Evolutionary conservation across 1,284 basidiomycete species (phyloP).

Genomic region (Inonotus hispidus): DNA sequence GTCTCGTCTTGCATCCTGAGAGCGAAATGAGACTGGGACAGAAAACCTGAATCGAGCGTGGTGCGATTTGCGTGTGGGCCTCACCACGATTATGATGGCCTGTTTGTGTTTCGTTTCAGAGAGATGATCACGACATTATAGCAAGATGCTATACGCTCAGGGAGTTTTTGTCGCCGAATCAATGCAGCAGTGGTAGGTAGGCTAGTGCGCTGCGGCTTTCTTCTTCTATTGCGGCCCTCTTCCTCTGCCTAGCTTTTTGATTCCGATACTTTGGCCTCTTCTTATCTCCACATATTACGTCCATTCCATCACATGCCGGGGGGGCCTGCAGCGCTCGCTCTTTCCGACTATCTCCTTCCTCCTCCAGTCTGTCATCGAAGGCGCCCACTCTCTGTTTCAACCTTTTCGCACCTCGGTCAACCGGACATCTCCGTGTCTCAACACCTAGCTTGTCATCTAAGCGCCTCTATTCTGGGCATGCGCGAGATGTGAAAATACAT

Average conservation of each 20-base stretch:
- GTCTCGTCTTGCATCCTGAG: background rate
- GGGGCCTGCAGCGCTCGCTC: constrained; percentile 8
- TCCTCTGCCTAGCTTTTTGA: background rate
- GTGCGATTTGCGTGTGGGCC: constrained; percentile 4
- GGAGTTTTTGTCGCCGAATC: background rate
- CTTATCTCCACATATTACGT: constrained; percentile 19
- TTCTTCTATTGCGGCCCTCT: constrained; percentile 8
- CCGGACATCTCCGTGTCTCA: constrained; percentile 15
- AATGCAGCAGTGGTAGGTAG: background rate
- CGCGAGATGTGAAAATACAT: constrained; percentile 1
- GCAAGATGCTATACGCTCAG: background rate
- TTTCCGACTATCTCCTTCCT: background rate
- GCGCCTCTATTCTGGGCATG: constrained; percentile 8
- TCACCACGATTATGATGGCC: background rate
- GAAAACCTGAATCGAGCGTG: background rate
- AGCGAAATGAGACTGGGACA: background rate
- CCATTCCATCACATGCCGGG: constrained; percentile 14
- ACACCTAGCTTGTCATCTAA: background rate
- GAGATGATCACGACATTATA: background rate
- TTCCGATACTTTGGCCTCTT: constrained; percentile 9
- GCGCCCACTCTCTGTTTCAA: constrained; percentile 11
- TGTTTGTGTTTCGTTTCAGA: constrained; percentile 1
- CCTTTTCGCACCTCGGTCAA: background rate
- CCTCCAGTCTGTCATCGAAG: constrained; percentile 14
- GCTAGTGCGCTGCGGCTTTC: background rate